Conservation (phyloP, 306 rosid genomes). For the Bauhinia variegata region DNA sequence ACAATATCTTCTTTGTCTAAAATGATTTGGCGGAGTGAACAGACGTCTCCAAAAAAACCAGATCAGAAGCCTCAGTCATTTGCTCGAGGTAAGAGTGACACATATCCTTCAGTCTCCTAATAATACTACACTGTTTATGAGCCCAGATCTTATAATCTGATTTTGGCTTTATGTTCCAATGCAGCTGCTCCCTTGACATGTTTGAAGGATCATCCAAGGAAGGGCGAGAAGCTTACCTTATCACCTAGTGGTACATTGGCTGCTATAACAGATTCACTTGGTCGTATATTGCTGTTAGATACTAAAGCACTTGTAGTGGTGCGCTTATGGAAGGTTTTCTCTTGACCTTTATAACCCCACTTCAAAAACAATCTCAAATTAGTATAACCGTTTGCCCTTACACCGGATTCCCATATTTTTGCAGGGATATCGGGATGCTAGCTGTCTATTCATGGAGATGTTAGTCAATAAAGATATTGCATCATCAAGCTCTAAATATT, state of each 20-base stretch:
- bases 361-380: background rate
- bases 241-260: constrained; percentile 99
- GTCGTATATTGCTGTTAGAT: constrained; percentile 92
- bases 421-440: constrained; percentile 97
- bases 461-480: constrained; percentile 69
- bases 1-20: constrained; percentile 89
- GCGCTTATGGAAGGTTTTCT: constrained; percentile 92
- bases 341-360: constrained; percentile 6
- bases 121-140: constrained; percentile 22
- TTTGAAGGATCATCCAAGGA: constrained; percentile 92
- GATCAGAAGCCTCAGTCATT: constrained; percentile 72
- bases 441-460: constrained; percentile 97
- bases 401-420: constrained; percentile 30
- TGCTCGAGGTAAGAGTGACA: constrained; percentile 73
- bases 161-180: constrained; percentile 39
- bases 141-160: constrained; percentile 34
- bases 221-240: constrained; percentile 94
- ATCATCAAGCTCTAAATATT: constrained; percentile 59
- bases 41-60: constrained; percentile 58
- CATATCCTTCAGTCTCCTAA: background rate
- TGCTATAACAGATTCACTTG: constrained; percentile 96
- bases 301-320: constrained; percentile 98
- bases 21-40: constrained; percentile 84
- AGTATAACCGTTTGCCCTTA: constrained; percentile 24
- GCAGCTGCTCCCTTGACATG: constrained; percentile 93